Base-by-base conservation (phyloP, 2,329 filamentous ascomycete genomes). In the Gremmenia infestans region DNA sequence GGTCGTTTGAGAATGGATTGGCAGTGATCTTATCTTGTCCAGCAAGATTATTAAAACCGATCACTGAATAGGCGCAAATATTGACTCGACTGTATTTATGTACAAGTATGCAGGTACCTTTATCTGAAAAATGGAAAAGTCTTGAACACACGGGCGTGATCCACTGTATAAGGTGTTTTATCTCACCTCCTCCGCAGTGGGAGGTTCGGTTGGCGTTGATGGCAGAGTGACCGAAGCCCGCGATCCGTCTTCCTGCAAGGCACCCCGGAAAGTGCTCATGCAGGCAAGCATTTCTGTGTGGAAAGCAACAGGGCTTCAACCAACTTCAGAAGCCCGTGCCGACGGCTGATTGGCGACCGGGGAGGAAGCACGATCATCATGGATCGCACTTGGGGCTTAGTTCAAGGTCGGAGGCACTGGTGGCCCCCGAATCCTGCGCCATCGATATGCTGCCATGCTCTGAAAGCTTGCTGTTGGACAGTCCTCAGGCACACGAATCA, bases 271-370 rank as follows among this genome's bases (percentile, higher is more conserved):
- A 36, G 45, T 53, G 50, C 57, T 52, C 45, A 40, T 51, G 36
- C 25, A 25, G 39, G 25, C 49, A 50, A 36, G 58, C 56, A 28
- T 52, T 47, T 6, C 23, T 50, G 48, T 22, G 52, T 32, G 55
- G 32, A 48, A 23, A 45, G 7, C 40, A 32, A 32, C 50, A 43
- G 32, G 47, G 49, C 15, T 50, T 5, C 2, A 5, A 15, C 19
- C 6, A 4, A 17, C 22, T 19, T 12, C 8, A 22, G 25, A 52
- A 40, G 57, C 15, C 52, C 40, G 55, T 62, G 54, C 53, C 51
- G 53, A 25, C 53, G 61, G 32, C 12, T 63, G 59, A 63, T 63
- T 63, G 59, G 61, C 52, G 56, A 62, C 62, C 54, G 1, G 49
- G 15, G 46, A 45, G 42, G 28, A 3, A 12, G 28, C 9, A 4